These are phyloP conservation scores for Botrytis elliptica DNA, from an alignment of 2,329 filamentous ascomycete species.

Conservation along the genomic window DNA sequence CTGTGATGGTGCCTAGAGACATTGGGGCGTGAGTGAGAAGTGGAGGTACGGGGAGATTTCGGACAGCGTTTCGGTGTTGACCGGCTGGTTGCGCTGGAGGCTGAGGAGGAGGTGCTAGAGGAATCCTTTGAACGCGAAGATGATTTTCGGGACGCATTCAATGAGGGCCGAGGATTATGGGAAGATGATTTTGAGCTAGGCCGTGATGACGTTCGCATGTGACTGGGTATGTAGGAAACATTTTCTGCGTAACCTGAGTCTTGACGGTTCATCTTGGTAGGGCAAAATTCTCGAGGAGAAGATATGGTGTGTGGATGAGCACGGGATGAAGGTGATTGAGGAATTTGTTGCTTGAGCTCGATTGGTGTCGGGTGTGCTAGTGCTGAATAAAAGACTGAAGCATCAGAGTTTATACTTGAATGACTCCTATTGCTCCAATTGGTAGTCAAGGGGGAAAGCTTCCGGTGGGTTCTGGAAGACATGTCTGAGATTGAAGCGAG, in stretches of 20 bases:
- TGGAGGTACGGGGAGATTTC: conserved; percentile 25
- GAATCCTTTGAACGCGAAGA: conserved; percentile 26
- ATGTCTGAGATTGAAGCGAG: conserved; percentile 23
- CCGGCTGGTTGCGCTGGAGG: conserved; percentile 7
- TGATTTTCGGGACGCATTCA: conserved; percentile 25
- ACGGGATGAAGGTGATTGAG: conserved; percentile 20
- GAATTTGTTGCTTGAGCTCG: conserved; percentile 28
- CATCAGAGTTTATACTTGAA: conserved; percentile 34
- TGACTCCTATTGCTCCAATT: conserved; percentile 32
- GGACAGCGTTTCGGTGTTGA: conserved; percentile 22
- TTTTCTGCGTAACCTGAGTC: conserved; percentile 37
- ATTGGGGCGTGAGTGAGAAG: not conserved
- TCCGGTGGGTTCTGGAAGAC: conserved; percentile 26
- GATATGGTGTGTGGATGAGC: conserved; percentile 9
- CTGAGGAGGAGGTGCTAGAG: conserved; percentile 15
- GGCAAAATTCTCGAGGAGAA: conserved; percentile 19
- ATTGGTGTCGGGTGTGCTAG: conserved; percentile 26
- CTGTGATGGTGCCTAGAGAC: conserved; percentile 22
- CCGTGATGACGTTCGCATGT: conserved; percentile 22
- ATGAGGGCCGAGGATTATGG: conserved; percentile 23
- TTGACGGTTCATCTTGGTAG: conserved; percentile 34
- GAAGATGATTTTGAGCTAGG: conserved; percentile 25
- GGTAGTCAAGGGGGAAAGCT: conserved; percentile 27
- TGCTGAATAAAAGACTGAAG: conserved; percentile 37
- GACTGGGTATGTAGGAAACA: conserved; percentile 21